Percentiles rank a stretch among this genome's conserved stretches.
These are phyloP conservation scores for Boletus albobrunnescens DNA, from an alignment of 1,284 basidiomycete genomes.

Conservation along the genomic window DNA sequence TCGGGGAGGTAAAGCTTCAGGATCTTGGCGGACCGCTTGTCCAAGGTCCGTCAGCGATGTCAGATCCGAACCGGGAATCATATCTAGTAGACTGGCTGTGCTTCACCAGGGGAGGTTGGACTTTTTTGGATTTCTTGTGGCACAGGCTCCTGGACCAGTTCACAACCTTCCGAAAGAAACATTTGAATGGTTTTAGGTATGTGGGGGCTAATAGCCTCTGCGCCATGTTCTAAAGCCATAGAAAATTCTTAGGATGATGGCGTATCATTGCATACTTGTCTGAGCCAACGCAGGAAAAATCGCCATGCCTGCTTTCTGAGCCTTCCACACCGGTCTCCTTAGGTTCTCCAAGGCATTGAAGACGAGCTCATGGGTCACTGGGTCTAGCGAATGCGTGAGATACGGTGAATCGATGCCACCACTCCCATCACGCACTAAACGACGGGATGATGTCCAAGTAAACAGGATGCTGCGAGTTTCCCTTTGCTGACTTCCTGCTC, in stretches of 20 bases:
- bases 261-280: constrained; percentile 10
- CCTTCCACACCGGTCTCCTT: constrained; percentile 7
- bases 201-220: constrained; percentile 3
- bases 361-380: constrained; percentile 13
- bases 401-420: neutral
- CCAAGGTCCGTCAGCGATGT: constrained; percentile 48
- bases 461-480: constrained; percentile 22
- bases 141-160: too few relatives aligned
- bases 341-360: constrained; percentile 10
- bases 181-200: constrained; percentile 18
- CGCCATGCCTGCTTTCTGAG: too few relatives aligned
- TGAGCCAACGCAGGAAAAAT: too few relatives aligned
- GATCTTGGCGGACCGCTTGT: constrained; percentile 57
- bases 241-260: neutral
- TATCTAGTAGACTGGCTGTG: too few relatives aligned
- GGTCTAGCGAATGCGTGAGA: constrained; percentile 6
- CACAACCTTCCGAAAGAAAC: constrained; percentile 19
- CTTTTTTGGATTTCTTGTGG: too few relatives aligned
- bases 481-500: constrained; percentile 12
- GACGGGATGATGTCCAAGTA: constrained; percentile 22
- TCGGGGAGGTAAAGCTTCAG: constrained; percentile 68
- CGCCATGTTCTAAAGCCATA: constrained; percentile 16
- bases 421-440: constrained; percentile 10
- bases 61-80: constrained; percentile 54
- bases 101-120: too few relatives aligned